These are phyloP conservation scores for Colletotrichum zoysiae DNA, from an alignment of 2,329 filamentous ascomycete genomes.

Conservation along the genomic window DNA sequence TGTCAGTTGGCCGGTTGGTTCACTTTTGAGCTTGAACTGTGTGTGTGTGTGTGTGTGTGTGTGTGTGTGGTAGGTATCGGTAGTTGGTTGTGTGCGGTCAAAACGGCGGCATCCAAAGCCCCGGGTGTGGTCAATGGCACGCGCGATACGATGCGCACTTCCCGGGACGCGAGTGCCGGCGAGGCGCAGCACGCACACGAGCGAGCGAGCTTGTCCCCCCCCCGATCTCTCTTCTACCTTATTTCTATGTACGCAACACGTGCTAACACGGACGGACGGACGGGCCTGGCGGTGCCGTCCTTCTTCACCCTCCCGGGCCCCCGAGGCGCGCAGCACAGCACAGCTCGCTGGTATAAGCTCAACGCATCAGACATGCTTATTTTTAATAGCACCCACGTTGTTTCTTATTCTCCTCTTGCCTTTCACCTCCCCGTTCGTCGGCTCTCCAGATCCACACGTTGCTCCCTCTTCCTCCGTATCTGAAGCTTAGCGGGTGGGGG, in stretches of 20 bases:
- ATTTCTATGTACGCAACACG: slow-evolving; percentile 2
- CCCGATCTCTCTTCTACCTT: slow-evolving; percentile 1
- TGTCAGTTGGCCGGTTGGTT: neutral
- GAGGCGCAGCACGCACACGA: slow-evolving; percentile 9
- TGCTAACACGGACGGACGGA: neutral
- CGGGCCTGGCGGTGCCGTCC: neutral
- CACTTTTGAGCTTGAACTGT: neutral
- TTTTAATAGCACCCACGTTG: neutral
- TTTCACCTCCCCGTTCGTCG: neutral
- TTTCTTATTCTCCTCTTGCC: too few species aligned
- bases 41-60: neutral
- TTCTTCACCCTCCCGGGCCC: too few species aligned
- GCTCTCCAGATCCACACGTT: neutral
- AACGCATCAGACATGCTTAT: neutral
- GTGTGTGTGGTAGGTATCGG: too few species aligned
- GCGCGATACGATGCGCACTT: neutral
- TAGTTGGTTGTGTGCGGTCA: neutral
- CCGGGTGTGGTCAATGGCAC: neutral
- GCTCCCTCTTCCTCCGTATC: neutral
- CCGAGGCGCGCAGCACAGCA: neutral
- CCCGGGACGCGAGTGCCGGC: neutral
- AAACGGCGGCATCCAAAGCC: neutral
- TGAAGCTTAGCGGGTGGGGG: neutral
- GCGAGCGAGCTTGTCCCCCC: neutral
- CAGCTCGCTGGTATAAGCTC: neutral